These are phyloP conservation scores for Penstemon barbatus DNA, from an alignment of 257 asterid species.

Conservation along the genomic window DNA sequence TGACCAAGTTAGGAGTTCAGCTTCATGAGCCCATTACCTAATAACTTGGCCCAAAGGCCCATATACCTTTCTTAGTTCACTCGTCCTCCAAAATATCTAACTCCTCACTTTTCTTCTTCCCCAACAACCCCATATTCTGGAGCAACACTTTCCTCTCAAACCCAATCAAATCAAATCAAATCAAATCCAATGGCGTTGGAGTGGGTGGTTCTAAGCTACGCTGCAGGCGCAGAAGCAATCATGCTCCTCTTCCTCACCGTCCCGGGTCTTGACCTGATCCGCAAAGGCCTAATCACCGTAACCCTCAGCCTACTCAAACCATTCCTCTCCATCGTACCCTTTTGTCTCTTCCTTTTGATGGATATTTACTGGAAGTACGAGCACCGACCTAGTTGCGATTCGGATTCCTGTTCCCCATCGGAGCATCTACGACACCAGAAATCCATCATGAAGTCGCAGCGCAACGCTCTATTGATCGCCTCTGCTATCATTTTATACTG, in stretches of 20 bases:
- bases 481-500: conserved; percentile 84
- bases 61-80: no score
- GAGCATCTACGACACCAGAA: conserved; percentile 94
- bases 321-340: conserved; percentile 78
- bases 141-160: background rate
- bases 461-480: conserved; percentile 83
- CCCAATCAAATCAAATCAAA: conserved; percentile 3
- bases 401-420: conserved; percentile 80
- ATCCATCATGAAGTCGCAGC: conserved; percentile 90
- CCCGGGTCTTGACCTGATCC: conserved; percentile 83
- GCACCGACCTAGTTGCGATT: conserved; percentile 67
- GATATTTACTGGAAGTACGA: conserved; percentile 98
- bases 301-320: conserved; percentile 79
- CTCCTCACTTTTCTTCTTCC: no score
- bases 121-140: background rate
- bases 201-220: conserved; percentile 93
- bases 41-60: no score
- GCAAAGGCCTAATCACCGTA: conserved; percentile 78
- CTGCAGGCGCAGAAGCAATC: conserved; percentile 93
- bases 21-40: no score
- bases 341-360: conserved; percentile 79
- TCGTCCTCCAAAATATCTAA: no score
- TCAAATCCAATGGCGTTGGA: conserved; percentile 74
- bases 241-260: conserved; percentile 89
- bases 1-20: no score